These are phyloP conservation scores for Scedosporium boydii DNA, from an alignment of 2,329 filamentous ascomycete species.

Conservation along the genomic window DNA sequence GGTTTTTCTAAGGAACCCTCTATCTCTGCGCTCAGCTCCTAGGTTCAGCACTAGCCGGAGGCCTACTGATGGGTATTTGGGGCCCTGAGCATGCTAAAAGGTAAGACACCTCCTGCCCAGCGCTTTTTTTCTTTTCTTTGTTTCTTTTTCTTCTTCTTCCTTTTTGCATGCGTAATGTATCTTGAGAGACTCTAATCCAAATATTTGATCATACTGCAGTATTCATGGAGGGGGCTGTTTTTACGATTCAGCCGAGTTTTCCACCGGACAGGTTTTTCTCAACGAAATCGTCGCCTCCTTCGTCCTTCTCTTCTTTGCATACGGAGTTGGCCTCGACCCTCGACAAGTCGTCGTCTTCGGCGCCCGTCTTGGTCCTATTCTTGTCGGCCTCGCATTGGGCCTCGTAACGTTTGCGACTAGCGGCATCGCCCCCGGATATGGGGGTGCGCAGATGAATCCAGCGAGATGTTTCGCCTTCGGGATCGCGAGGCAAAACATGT, in stretches of 20 bases:
- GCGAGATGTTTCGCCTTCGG: conserved; percentile 34
- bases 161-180: not conserved
- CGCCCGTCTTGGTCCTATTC: conserved; percentile 34
- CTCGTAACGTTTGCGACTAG: conserved; percentile 25
- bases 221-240: conserved; percentile 27
- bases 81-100: conserved; percentile 18
- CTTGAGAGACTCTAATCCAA: not conserved
- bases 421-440: conserved; percentile 28
- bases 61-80: conserved; percentile 26
- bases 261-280: conserved; percentile 29
- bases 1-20: conserved; percentile 22
- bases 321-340: conserved; percentile 44
- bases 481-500: conserved; percentile 21
- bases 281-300: conserved; percentile 34
- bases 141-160: too few species aligned
- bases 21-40: conserved; percentile 35
- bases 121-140: too few species aligned
- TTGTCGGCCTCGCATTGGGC: conserved; percentile 33
- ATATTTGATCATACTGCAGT: not conserved
- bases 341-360: conserved; percentile 38
- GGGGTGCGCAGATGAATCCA: conserved; percentile 32
- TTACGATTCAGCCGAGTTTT: conserved; percentile 23
- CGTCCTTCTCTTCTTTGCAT: conserved; percentile 28
- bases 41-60: conserved; percentile 34
- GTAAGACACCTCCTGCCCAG: conserved; percentile 13